Percentiles rank a stretch among this genome's conserved stretches.
These are phyloP conservation scores for Fagopyrum homotropicum DNA, from an alignment of 148 eudicot genomes.

Conservation along the genomic window DNA sequence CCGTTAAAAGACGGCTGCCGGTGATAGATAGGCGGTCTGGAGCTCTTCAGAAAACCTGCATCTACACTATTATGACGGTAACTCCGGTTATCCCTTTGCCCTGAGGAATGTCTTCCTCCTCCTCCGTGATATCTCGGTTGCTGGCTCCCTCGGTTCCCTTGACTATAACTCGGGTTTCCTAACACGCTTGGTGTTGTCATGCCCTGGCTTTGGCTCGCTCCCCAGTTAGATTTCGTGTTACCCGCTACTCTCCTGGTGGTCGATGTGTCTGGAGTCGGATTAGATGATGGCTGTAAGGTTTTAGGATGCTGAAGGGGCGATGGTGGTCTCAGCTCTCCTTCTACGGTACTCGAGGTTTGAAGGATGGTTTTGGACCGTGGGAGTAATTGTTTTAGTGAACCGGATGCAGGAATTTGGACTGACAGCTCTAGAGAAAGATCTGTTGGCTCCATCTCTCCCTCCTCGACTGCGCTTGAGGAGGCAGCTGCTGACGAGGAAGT, in stretches of 20 bases:
- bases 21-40: slow-evolving; percentile 49
- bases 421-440: not conserved
- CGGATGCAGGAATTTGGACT: not conserved
- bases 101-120: slow-evolving; percentile 38
- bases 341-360: not conserved
- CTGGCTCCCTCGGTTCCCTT: slow-evolving; percentile 23
- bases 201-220: not conserved
- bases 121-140: slow-evolving; percentile 13
- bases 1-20: slow-evolving; percentile 41
- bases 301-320: not conserved
- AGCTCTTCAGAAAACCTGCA: slow-evolving; percentile 31
- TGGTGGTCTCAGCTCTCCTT: slow-evolving; percentile 9
- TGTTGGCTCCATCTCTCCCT: slow-evolving; percentile 22
- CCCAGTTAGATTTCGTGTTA: not conserved
- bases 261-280: not conserved
- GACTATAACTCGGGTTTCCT: slow-evolving; percentile 23
- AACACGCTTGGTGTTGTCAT: not conserved
- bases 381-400: not conserved
- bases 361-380: slow-evolving; percentile 2
- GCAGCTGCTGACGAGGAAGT: not conserved
- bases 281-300: not conserved
- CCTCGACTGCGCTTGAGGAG: slow-evolving; percentile 24
- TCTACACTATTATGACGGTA: slow-evolving; percentile 31
- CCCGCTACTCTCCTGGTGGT: not conserved
- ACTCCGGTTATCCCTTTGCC: slow-evolving; percentile 37